Conservation (phyloP, 1,139 yeast species). For the Pichia terricola region DNA sequence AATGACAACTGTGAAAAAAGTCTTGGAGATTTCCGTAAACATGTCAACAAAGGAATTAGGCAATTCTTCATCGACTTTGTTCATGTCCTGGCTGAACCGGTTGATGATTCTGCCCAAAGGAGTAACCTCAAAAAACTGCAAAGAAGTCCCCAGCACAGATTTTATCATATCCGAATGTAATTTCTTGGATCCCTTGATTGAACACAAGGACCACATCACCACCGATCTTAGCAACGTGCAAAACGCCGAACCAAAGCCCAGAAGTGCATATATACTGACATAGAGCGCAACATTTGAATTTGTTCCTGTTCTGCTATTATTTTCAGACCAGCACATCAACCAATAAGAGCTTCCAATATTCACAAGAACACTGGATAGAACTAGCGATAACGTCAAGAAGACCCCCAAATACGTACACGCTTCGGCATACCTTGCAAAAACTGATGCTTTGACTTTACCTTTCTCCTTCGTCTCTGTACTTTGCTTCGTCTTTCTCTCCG, state of each 20-base stretch:
- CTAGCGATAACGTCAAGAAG: slow-evolving; percentile 31
- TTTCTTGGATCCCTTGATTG: slow-evolving; percentile 52
- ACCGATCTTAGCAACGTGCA: slow-evolving; percentile 42
- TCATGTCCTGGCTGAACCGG: slow-evolving; percentile 60
- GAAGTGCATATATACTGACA: slow-evolving; percentile 49
- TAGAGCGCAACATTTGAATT: slow-evolving; percentile 40
- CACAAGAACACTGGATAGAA: slow-evolving; percentile 37
- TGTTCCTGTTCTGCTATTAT: slow-evolving; percentile 34
- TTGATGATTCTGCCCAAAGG: slow-evolving; percentile 69
- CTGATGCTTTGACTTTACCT: slow-evolving; percentile 58
- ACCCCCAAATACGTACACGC: slow-evolving; percentile 58
- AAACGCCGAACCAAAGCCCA: slow-evolving; percentile 46
- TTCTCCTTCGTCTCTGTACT: slow-evolving; percentile 37
- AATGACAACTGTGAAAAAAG: slow-evolving; percentile 40
- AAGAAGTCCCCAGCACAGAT: slow-evolving; percentile 58
- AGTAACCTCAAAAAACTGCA: slow-evolving; percentile 72
- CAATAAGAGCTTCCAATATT: slow-evolving; percentile 44
- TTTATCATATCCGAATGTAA: slow-evolving; percentile 56
- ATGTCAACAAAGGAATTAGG: slow-evolving; percentile 39
- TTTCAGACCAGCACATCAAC: slow-evolving; percentile 55
- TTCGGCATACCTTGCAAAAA: slow-evolving; percentile 50
- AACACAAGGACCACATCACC: slow-evolving; percentile 48
- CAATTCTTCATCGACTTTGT: slow-evolving; percentile 45
- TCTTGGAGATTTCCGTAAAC: slow-evolving; percentile 33
- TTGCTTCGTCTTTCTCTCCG: slow-evolving; percentile 26